Base-by-base conservation (phyloP, 495 filamentous ascomycete genomes). In the Aspergillus nanangensis region DNA sequence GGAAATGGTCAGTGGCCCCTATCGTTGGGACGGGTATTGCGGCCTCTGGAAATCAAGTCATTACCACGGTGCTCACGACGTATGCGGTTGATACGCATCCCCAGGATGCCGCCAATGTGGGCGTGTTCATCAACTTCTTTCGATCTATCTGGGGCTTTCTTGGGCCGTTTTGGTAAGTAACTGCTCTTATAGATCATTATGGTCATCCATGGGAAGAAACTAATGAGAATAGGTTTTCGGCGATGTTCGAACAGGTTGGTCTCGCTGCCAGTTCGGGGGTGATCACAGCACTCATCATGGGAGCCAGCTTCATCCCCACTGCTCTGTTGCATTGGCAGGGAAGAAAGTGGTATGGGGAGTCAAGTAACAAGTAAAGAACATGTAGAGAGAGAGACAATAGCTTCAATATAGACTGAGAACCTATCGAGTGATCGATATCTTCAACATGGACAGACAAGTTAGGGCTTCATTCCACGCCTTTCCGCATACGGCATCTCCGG, bases 131-230 rank as follows among this genome's bases (percentile, higher is more conserved):
- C 33, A 79, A 69, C 21, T 71, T 80, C 48, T 64, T 80, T n/a
- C 54, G 77, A 4, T 70, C 70, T n/a, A 72, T 63, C 5, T 80
- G 76, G 76, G 76, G 77, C 3, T 82, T 82, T 38, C 77, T 82
- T 56, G 77, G 77, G 8, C 74, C 74, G 11, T 81, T 81, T 47
- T 81, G 75, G 74, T 76, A 60, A 36, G 61, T 56, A 34, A 1
- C n/a, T 32, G 33, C 23, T 35, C 21, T 32, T 23, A 5, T 22
- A 11, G 35, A 27, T 3, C 18, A 5, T 25, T 14, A 33, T 23
- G 9, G 23, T 37, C 17, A 38, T 37, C 52, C 38, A 49, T 41
- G 4, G 1, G 25, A 10, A 8, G 13, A 10, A 19, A 8, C 43
- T 45, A 38, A 37, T 15, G 9, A 23, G 13, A 22, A 18, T 25